These are phyloP conservation scores for Argentina anserina DNA, from an alignment of 306 rosid species.

Conservation along the genomic window DNA sequence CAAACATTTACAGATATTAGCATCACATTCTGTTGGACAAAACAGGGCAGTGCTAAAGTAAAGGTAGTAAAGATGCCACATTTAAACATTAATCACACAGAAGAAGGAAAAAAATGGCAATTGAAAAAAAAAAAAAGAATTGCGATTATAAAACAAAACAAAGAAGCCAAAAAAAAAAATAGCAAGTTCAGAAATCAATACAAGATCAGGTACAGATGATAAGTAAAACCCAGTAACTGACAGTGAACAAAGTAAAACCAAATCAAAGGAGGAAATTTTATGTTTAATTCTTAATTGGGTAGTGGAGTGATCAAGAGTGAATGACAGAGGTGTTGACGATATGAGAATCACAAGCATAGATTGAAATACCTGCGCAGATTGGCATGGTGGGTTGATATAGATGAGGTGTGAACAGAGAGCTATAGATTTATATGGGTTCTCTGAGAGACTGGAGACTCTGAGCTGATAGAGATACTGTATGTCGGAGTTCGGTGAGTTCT, in stretches of 20 bases:
- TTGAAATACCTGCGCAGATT: constrained; percentile 22
- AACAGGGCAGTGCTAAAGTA: background rate
- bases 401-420: background rate
- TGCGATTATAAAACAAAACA: background rate
- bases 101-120: background rate
- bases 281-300: background rate
- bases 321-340: background rate
- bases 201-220: constrained; percentile 1
- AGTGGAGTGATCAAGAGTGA: constrained; percentile 11
- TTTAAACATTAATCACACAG: background rate
- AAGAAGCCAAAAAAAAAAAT: background rate
- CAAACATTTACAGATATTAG: constrained; percentile 1
- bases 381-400: constrained; percentile 1
- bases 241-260: background rate
- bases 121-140: background rate
- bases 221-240: constrained; percentile 12
- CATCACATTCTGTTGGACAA: constrained; percentile 12
- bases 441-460: background rate
- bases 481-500: background rate
- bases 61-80: background rate
- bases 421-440: constrained; percentile 3
- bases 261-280: background rate
- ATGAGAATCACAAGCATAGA: background rate
- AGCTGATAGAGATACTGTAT: constrained; percentile 1
- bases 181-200: background rate